Evolutionary conservation across 495 filamentous ascomycete genomes (phyloP).

Genomic region (Penicillium psychrofluorescens): DNA sequence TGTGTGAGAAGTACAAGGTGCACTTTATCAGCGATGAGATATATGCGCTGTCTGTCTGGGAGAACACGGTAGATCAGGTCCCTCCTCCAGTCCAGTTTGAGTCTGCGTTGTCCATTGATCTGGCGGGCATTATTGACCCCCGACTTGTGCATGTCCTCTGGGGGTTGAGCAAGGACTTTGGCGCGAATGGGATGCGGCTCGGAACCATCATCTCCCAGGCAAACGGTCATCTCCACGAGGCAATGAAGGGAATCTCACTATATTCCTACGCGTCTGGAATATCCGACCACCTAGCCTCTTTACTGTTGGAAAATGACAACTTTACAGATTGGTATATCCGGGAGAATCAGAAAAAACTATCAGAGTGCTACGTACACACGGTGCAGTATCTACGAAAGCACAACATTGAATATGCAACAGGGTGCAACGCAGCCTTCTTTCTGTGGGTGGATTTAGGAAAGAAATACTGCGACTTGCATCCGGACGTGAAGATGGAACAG

Average conservation of each 20-base stretch:
- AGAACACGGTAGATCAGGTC: conserved; percentile 20
- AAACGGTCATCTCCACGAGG: conserved; percentile 33
- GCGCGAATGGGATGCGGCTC: conserved; percentile 47
- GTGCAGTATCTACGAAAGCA: conserved; percentile 25
- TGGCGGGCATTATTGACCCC: conserved; percentile 40
- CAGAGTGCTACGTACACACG: conserved; percentile 26
- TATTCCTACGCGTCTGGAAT: conserved; percentile 41
- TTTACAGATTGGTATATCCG: conserved; percentile 41
- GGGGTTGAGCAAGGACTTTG: conserved; percentile 57
- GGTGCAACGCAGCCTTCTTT: conserved; percentile 49
- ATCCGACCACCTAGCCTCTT: conserved; percentile 34
- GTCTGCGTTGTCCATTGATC: conserved; percentile 45
- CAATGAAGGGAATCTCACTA: conserved; percentile 26
- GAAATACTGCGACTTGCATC: conserved; percentile 23
- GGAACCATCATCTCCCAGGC: conserved; percentile 44
- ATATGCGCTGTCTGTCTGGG: conserved; percentile 50
- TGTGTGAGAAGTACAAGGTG: conserved; percentile 48
- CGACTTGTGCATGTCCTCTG: conserved; percentile 50
- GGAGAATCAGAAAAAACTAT: conserved; percentile 29
- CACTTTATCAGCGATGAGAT: conserved; percentile 60
- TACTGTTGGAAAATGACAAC: conserved; percentile 39
- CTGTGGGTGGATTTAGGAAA: conserved; percentile 51
- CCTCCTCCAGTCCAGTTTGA: conserved; percentile 33
- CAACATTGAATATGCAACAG: conserved; percentile 31
- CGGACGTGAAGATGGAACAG: conserved; percentile 12